Base-by-base conservation (phyloP, 2,329 filamentous ascomycete genomes). In the Clathrospora elynae region DNA sequence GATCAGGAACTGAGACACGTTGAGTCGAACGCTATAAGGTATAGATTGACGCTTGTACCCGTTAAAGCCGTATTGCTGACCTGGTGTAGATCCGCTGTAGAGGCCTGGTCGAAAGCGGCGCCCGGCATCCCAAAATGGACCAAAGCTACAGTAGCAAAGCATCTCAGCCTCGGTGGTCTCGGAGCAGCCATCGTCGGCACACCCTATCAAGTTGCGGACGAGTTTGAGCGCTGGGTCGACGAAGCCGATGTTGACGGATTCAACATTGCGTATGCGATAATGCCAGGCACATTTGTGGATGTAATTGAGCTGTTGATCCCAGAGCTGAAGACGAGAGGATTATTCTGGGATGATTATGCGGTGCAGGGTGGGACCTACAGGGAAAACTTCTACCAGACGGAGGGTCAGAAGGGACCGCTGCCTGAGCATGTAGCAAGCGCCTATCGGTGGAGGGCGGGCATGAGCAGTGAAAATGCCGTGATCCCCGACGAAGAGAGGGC, bases 81-180 rank as follows among this genome's bases (percentile, higher is more conserved):
- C n/a, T n/a, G n/a, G n/a, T n/a, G n/a, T n/a, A n/a, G n/a, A n/a
- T n/a, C n/a, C n/a, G n/a, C n/a, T n/a, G n/a, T n/a, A n/a, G n/a
- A n/a, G n/a, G n/a, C n/a, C n/a, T n/a, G n/a, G n/a, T n/a, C n/a
- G n/a, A n/a, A n/a, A n/a, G n/a, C n/a, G n/a, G n/a, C n/a, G n/a
- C n/a, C n/a, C n/a, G n/a, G n/a, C n/a, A n/a, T n/a, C n/a, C n/a
- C n/a, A n/a, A n/a, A n/a, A n/a, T n/a, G n/a, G n/a, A n/a, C n/a
- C n/a, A n/a, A n/a, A n/a, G n/a, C n/a, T n/a, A n/a, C n/a, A n/a
- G n/a, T n/a, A n/a, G n/a, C n/a, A n/a, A n/a, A n/a, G n/a, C n/a
- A n/a, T n/a, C n/a, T n/a, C n/a, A n/a, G n/a, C n/a, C n/a, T 85
- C 93, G 95, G 87, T 95, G 92, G 59, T 3, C 37, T 57, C 2